Conservation (phyloP, 305 asterid species). For the Coffea humblotiana region DNA sequence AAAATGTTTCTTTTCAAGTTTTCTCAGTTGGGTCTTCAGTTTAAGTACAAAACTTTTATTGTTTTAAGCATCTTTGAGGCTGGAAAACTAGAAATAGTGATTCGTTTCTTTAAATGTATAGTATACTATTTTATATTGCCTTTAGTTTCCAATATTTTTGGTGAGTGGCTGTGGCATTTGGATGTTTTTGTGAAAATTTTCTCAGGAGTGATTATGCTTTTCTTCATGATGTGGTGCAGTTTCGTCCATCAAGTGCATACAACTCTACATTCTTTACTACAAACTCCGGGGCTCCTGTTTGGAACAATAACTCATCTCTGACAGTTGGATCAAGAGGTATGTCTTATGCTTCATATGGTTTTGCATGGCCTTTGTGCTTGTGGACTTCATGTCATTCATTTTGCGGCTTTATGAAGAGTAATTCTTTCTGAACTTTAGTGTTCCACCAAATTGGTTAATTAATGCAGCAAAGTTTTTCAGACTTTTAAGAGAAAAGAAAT, state of each 20-base stretch:
- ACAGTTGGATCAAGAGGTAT: conserved; percentile 49
- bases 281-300: conserved; percentile 47
- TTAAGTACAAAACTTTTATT: neutral
- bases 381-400: neutral
- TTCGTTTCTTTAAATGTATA: too few relatives aligned
- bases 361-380: neutral
- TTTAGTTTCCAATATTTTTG: too few relatives aligned
- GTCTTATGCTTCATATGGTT: neutral
- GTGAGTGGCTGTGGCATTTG: neutral
- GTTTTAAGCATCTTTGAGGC: neutral
- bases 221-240: conserved; percentile 17
- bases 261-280: conserved; percentile 48
- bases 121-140: neutral
- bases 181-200: neutral
- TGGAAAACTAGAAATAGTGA: neutral
- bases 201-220: neutral
- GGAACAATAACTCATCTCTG: conserved; percentile 45
- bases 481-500: neutral
- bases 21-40: neutral
- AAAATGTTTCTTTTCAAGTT: neutral
- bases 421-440: neutral
- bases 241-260: conserved; percentile 44
- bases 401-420: neutral
- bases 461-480: neutral
- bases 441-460: neutral